A percentile compares a stretch with the other conserved stretches of the same genome.
Evolutionary conservation across 129 eudicot species (phyloP).

Genomic region (Helichrysum umbraculigerum): DNA sequence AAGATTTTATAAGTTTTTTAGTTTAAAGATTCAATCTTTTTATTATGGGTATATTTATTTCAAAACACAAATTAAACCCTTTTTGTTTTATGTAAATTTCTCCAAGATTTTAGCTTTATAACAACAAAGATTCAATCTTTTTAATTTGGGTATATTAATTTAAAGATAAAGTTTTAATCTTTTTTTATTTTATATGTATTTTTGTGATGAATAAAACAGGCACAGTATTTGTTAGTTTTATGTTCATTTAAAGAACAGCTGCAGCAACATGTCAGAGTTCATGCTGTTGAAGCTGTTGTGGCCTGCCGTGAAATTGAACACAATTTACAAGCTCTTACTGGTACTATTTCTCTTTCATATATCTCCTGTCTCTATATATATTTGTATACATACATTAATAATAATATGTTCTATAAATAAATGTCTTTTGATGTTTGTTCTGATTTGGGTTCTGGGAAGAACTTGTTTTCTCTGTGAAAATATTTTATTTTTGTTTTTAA

Average conservation of each 20-base stretch:
- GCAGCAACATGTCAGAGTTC: slow-evolving; percentile 97
- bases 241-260: slow-evolving; percentile 91
- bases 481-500: background rate
- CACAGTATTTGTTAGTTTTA: slow-evolving; percentile 81
- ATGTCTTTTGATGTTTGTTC: background rate
- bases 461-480: slow-evolving; percentile 1
- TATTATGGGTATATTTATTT: too few species aligned
- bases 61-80: background rate
- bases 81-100: background rate
- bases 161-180: background rate
- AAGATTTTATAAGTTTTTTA: background rate
- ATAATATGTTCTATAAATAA: background rate
- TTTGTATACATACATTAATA: background rate
- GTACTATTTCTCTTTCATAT: slow-evolving; percentile 31
- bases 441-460: slow-evolving; percentile 21
- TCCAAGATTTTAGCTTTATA: background rate
- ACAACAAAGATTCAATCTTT: background rate
- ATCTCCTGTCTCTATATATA: background rate
- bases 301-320: slow-evolving; percentile 97
- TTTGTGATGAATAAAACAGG: slow-evolving; percentile 41
- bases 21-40: background rate
- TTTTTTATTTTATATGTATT: slow-evolving; percentile 1
- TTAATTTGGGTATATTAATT: background rate
- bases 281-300: slow-evolving; percentile 98
- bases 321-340: slow-evolving; percentile 75